These are phyloP conservation scores for Pelargonium citronellum DNA, from an alignment of 441 rosid species.

Conservation along the genomic window DNA sequence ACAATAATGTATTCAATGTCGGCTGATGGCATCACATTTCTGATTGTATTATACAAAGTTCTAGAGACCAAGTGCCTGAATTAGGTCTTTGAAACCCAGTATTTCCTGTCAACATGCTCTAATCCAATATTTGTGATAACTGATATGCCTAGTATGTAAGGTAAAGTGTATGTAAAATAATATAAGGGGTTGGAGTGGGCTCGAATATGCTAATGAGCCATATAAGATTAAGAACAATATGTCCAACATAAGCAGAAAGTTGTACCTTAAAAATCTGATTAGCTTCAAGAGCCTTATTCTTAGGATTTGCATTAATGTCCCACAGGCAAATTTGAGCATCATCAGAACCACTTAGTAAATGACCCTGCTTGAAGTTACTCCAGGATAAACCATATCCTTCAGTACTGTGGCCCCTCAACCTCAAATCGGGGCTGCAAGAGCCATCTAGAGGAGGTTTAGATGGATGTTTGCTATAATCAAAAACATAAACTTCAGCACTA, in stretches of 20 bases:
- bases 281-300: slow-evolving; percentile 76
- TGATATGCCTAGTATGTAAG: not conserved
- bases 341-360: slow-evolving; percentile 90
- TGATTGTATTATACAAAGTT: no score
- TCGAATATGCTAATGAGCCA: not conserved
- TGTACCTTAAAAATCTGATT: slow-evolving; percentile 67
- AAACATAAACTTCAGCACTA: slow-evolving; percentile 81
- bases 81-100: no score
- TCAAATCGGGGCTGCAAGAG: slow-evolving; percentile 76
- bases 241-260: not conserved
- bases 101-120: no score
- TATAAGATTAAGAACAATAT: not conserved
- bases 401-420: slow-evolving; percentile 84
- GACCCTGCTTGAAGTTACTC: slow-evolving; percentile 86
- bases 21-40: not conserved
- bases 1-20: not conserved
- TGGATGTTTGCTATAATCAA: slow-evolving; percentile 81
- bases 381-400: slow-evolving; percentile 96
- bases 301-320: slow-evolving; percentile 73
- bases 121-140: not conserved
- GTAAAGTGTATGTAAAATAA: not conserved
- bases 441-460: slow-evolving; percentile 86
- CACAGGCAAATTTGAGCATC: slow-evolving; percentile 94
- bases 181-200: not conserved
- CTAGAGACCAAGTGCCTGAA: no score